phyloP scores from a whole-genome alignment of 2,329 filamentous ascomycete genomes.

The Zopfia rhizophila region DNA sequence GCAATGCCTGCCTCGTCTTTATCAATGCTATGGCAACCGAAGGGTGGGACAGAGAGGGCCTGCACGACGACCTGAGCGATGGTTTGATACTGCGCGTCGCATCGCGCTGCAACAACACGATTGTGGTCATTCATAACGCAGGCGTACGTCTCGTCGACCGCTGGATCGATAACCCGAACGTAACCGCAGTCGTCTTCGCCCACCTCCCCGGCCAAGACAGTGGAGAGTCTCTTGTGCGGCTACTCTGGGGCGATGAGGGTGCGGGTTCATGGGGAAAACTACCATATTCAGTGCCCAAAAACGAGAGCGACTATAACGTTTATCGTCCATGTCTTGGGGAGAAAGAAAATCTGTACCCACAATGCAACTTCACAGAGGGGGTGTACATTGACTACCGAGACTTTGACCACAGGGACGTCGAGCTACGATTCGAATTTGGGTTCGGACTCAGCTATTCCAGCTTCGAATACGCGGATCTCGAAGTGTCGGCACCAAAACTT shows the following conservation, averaged over 20 bases:
- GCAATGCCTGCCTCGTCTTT: slow-evolving; percentile 63
- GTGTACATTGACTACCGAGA: background rate
- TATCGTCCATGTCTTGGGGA: slow-evolving; percentile 59
- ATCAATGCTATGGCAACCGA: slow-evolving; percentile 63
- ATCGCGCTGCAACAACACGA: slow-evolving; percentile 67
- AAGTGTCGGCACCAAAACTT: slow-evolving; percentile 38
- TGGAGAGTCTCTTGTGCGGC: slow-evolving; percentile 78
- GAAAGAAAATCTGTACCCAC: slow-evolving; percentile 63
- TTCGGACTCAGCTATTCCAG: slow-evolving; percentile 61
- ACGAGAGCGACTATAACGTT: slow-evolving; percentile 73
- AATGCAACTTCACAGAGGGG: no score
- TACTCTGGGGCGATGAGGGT: slow-evolving; percentile 81
- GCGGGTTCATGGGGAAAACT: slow-evolving; percentile 78
- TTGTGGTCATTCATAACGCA: slow-evolving; percentile 85
- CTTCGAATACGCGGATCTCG: slow-evolving; percentile 6
- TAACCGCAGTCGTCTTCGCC: slow-evolving; percentile 84
- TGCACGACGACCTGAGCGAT: slow-evolving; percentile 35
- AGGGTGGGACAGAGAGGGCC: no score
- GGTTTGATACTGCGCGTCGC: slow-evolving; percentile 58
- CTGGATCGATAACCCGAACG: slow-evolving; percentile 78
- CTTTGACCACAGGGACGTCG: slow-evolving; percentile 63
- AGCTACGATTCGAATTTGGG: slow-evolving; percentile 82
- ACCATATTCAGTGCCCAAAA: slow-evolving; percentile 80
- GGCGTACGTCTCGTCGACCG: slow-evolving; percentile 81
- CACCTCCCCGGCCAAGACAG: slow-evolving; percentile 83